Evolutionary conservation across 2,329 filamentous ascomycete species (phyloP).

Genomic region (Aspergillus amoenus): DNA sequence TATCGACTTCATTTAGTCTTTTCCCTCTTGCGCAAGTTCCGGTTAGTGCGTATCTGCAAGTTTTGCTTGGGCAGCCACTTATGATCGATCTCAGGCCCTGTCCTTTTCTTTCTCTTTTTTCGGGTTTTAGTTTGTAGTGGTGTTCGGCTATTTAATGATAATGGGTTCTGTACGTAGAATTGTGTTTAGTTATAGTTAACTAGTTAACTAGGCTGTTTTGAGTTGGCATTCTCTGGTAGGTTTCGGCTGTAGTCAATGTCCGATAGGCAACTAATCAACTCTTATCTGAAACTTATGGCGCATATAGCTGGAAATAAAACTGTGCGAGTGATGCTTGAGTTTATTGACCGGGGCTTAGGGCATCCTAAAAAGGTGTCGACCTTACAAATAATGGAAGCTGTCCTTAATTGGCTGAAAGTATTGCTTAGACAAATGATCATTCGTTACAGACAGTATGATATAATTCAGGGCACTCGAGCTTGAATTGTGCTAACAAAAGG

Average conservation of each 20-base stretch:
- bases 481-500: constrained; percentile 8
- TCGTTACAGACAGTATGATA: constrained; percentile 1
- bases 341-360: neutral
- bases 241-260: no score
- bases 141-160: neutral
- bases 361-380: neutral
- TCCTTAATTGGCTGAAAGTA: neutral
- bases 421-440: neutral
- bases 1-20: neutral
- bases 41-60: neutral
- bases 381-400: neutral
- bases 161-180: neutral
- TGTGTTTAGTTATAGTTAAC: neutral
- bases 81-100: neutral
- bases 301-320: no score
- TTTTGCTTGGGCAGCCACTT: neutral
- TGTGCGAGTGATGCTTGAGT: neutral
- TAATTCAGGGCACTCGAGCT: neutral
- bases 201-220: no score
- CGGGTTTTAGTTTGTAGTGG: neutral
- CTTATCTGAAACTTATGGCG: no score
- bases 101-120: neutral
- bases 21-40: neutral
- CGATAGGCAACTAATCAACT: no score
- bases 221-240: no score